Evolutionary conservation across 257 asterid species (phyloP), one percentile per base, ranked within the genome.

Genomic region (Capsicum baccatum): DNA sequence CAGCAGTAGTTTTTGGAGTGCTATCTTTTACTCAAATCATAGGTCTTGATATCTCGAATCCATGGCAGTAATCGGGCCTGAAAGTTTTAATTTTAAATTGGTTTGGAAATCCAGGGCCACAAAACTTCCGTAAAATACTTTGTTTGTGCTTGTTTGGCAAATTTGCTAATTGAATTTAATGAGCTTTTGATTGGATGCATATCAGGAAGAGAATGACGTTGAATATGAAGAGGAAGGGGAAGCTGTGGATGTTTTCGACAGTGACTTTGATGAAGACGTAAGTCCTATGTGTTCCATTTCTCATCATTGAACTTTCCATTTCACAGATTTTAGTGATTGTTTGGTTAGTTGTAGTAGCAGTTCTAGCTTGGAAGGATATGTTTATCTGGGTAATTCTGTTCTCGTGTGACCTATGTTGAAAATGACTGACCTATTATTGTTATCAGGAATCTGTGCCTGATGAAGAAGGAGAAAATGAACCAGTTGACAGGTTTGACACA

Each of bases 201-300:
- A 83, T 79, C 94, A 96, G 99, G 99, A 96, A 37, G 99, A 89
- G 87, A 56, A 87, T 85, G 98, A 96, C 80, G 85, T 62, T 6
- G 98, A 94, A 85, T 96, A 96, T 79, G 93, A 92, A 87, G 95
- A 88, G 82, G 99, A 94, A 87, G 92, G 89, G 35, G 98, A 94
- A 86, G 94, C 79, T 85, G 98, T 86, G 79, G 99, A 96, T 88
- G 93, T 94, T 85, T 96, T 92, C 84, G 99, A 96, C 82, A 96
- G 99, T 52, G 99, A 96, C 91, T 96, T 96, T 89, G 99, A 96
- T 83, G 97, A 92, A 88, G 98, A 95, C 84, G 99, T 96, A 89
- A 94, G 99, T 88, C 70, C 63, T 19, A 63, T 79, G 70, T 82
- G 67, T 83, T 78, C 54, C 68, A 79, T 58, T 80, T 55, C 59